Percentiles rank a stretch among this genome's conserved stretches.
These are phyloP conservation scores for Aspergillus latus DNA, from an alignment of 2,329 filamentous ascomycete species.

Conservation along the genomic window DNA sequence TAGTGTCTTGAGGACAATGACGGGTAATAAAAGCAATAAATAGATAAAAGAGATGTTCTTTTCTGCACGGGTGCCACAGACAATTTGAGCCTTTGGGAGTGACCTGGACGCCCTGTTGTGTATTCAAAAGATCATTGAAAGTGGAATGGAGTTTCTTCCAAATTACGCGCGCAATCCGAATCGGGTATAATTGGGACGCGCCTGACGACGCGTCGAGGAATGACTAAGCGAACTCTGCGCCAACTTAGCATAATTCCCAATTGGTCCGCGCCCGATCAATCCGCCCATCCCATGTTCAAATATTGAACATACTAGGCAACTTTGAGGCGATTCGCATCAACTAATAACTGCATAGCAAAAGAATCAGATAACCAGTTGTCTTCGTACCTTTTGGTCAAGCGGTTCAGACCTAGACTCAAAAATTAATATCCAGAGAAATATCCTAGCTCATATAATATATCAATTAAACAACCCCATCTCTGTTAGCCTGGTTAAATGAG, in stretches of 20 bases:
- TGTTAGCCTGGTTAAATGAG: too few species aligned
- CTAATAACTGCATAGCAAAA: too few species aligned
- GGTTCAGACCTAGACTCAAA: too few species aligned
- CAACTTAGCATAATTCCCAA: background rate
- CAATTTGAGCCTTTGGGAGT: conserved; percentile 14
- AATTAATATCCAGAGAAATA: too few species aligned
- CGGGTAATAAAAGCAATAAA: conserved; percentile 15
- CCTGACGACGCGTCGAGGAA: conserved; percentile 15
- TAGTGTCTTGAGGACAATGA: conserved; percentile 13
- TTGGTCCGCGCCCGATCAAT: background rate
- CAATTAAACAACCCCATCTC: too few species aligned
- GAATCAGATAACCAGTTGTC: too few species aligned
- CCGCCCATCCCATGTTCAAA: too few species aligned
- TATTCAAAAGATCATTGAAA: conserved; percentile 10
- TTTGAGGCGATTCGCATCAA: too few species aligned
- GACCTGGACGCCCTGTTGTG: conserved; percentile 12
- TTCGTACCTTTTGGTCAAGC: too few species aligned
- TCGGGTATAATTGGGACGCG: conserved; percentile 39
- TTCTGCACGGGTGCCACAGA: background rate
- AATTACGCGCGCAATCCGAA: conserved; percentile 28
- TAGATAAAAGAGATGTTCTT: background rate
- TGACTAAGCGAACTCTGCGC: conserved; percentile 1
- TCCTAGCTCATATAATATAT: too few species aligned
- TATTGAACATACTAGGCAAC: too few species aligned
- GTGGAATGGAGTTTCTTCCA: conserved; percentile 25